phyloP scores from a whole-genome alignment of 2,329 filamentous ascomycete genomes.

The Paraphaeosphaeria sporulosa region DNA sequence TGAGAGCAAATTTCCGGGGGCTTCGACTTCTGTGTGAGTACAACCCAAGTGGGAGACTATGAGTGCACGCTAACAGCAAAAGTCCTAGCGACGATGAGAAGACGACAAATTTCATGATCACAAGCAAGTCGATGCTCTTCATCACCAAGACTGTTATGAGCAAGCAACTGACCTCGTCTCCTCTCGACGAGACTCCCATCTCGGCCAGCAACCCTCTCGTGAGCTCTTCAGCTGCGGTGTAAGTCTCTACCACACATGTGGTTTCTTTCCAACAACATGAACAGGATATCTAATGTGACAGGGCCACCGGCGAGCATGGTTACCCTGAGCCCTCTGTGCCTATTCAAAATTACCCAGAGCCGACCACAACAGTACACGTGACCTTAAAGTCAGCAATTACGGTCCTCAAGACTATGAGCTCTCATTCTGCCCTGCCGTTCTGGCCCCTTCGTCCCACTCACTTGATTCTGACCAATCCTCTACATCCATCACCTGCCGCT shows the following conservation, averaged over 20 bases:
- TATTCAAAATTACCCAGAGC: not conserved
- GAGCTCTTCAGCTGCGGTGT: not conserved
- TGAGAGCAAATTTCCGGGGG: not conserved
- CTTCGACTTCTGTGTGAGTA: not conserved
- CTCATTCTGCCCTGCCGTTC: not conserved
- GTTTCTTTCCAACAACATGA: no score
- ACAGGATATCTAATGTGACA: not conserved
- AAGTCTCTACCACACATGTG: not conserved
- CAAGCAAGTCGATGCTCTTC: not conserved
- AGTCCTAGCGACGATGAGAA: not conserved
- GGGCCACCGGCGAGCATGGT: not conserved
- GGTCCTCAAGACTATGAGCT: not conserved
- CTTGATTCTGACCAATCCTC: not conserved
- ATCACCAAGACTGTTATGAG: conserved; percentile 6
- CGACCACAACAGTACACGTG: not conserved
- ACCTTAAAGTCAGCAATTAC: not conserved
- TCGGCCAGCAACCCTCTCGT: not conserved
- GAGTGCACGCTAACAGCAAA: not conserved
- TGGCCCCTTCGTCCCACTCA: not conserved
- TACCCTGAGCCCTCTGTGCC: not conserved
- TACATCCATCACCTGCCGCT: not conserved
- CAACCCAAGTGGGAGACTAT: no score
- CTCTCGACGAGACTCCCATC: not conserved
- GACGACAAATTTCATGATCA: not conserved
- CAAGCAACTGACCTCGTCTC: not conserved